Base-by-base conservation (phyloP, 306 rosid genomes). In the Prunus dulcis region DNA sequence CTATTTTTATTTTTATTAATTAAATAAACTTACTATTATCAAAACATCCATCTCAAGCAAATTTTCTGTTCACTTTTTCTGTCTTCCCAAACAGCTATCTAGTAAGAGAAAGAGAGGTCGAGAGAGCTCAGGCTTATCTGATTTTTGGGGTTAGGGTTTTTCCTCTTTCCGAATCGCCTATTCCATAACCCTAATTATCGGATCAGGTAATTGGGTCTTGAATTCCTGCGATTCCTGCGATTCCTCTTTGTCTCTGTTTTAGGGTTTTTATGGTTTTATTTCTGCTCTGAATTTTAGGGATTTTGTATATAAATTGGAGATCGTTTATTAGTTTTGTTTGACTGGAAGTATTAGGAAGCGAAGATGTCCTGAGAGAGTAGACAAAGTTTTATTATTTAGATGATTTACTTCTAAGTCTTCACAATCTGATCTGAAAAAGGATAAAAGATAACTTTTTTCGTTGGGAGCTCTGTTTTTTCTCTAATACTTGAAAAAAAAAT, bases 131-230 rank as follows among this genome's bases (percentile, higher is more conserved):
- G 78, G 76, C 82, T 75, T 74, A 73, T 88, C 93, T 85, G 82
- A 56, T 80, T 73, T 76, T 52, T 20, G 14, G 34, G 51, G 46
- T 77, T 19, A 80, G 90, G 86, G 79, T 87, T 85, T 81, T 30
- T 50, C 19, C 56, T 75, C 68, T 68, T 19, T 34, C 19, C 52
- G 18, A 55, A 50, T 20, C 60, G 15, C 43, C 60, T 15, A 60
- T 64, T 34, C 71, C 78, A 78, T 80, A 86, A 79, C 89, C 88
- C 91, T 83, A 83, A 85, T 34, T 69, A 74, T 86, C 81, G 78
- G 88, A 86, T 86, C 88, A 83, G 96, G 96, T 88, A 78, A 23
- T 53, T 43, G 15, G 45, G n/a, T 27, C 57, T 73, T 22, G 5
- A 34, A 38, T 75, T 60, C 62, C 53, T 2, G 0, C 56, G 19